These are phyloP conservation scores for Chlamydomonas sp. DNA, from an alignment of 139 green algal species.

Conservation along the genomic window DNA sequence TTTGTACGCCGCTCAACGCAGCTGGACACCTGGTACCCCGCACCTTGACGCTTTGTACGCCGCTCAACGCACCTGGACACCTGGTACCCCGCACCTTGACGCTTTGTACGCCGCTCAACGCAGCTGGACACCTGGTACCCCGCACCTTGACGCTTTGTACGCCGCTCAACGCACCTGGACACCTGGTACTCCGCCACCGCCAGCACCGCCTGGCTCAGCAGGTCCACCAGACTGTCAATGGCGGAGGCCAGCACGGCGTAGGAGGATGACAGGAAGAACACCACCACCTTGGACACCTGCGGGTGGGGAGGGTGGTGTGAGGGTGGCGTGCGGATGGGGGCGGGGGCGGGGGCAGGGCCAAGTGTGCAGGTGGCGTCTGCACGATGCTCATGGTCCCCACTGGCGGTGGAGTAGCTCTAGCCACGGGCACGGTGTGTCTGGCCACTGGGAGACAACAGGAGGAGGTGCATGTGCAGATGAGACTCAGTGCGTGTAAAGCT, in stretches of 20 bases:
- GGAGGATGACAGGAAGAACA: slow-evolving; percentile 9
- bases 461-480: no score
- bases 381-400: background rate
- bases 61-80: no score
- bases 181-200: slow-evolving; percentile 60
- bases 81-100: background rate
- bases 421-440: no score
- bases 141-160: background rate
- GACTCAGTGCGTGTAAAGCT: no score
- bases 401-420: no score
- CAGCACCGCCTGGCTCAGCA: slow-evolving; percentile 74
- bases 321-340: background rate
- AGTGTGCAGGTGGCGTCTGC: background rate
- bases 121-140: background rate
- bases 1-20: no score
- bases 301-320: background rate
- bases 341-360: background rate
- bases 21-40: no score
- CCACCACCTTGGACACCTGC: background rate
- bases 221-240: slow-evolving; percentile 76
- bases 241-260: slow-evolving; percentile 72
- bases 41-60: no score
- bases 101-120: background rate
- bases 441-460: no score
- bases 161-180: background rate